These are phyloP conservation scores for Aspergillus sp. DNA, from an alignment of 2,329 filamentous ascomycete genomes.

Conservation along the genomic window DNA sequence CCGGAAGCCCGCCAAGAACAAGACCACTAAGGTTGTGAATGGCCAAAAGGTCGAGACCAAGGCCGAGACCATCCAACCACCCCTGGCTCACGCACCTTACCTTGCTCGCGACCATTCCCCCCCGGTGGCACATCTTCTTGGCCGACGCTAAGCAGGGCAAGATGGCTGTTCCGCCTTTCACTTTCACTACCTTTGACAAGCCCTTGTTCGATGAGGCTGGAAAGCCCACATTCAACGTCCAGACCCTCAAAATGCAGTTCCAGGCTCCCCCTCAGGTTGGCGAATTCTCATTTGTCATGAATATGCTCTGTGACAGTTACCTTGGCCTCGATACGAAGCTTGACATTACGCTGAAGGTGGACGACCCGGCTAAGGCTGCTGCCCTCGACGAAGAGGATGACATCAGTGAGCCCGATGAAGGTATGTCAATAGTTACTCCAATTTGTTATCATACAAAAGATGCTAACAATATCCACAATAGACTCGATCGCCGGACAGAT, in stretches of 20 bases:
- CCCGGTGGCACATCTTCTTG: constrained; percentile 91
- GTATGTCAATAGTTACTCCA: constrained; percentile 51
- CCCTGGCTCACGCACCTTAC: constrained; percentile 85
- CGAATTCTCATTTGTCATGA: constrained; percentile 91
- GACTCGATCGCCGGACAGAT: constrained; percentile 89
- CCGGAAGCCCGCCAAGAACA: constrained; percentile 61
- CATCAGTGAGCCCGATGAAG: constrained; percentile 96
- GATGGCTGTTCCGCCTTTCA: constrained; percentile 93
- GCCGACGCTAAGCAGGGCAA: constrained; percentile 91
- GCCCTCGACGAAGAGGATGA: constrained; percentile 83
- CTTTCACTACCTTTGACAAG: constrained; percentile 89
- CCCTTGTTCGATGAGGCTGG: constrained; percentile 75
- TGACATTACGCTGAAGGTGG: constrained; percentile 83
- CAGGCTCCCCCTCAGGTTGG: constrained; percentile 88
- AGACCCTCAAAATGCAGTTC: constrained; percentile 96
- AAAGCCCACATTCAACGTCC: constrained; percentile 87
- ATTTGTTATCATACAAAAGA: constrained; percentile 17
- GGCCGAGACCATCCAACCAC: constrained; percentile 65
- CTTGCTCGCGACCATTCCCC: constrained; percentile 85
- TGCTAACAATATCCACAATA: constrained; percentile 32
- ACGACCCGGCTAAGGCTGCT: constrained; percentile 80
- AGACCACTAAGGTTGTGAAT: constrained; percentile 55
- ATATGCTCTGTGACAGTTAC: constrained; percentile 91
- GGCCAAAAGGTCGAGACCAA: constrained; percentile 53
- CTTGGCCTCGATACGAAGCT: constrained; percentile 89